Evolutionary conservation across 2,329 filamentous ascomycete genomes (phyloP).

Genomic region (Byssoonygena ceratinophila): DNA sequence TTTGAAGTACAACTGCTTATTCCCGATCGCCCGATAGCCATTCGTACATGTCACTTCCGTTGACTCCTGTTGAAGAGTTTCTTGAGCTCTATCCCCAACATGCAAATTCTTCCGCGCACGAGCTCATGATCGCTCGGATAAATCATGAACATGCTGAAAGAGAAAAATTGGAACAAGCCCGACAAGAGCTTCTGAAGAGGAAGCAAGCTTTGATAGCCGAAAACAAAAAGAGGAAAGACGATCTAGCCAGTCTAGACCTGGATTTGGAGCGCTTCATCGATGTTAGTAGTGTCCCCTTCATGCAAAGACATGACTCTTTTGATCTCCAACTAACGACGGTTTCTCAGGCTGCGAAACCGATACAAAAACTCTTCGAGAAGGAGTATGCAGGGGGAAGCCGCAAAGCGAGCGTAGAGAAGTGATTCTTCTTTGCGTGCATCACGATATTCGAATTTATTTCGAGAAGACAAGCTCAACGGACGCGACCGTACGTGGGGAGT

Average conservation of each 20-base stretch:
- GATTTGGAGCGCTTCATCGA: slow-evolving; percentile 92
- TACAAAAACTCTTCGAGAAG: slow-evolving; percentile 76
- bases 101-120: slow-evolving; percentile 59
- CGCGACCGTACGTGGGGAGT: no score
- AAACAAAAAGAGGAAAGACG: slow-evolving; percentile 89
- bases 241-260: slow-evolving; percentile 79
- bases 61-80: slow-evolving; percentile 77
- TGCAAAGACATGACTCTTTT: slow-evolving; percentile 7
- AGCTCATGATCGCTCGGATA: slow-evolving; percentile 80
- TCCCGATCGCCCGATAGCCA: slow-evolving; percentile 39
- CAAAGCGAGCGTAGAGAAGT: slow-evolving; percentile 8
- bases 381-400: slow-evolving; percentile 36
- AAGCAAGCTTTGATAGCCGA: slow-evolving; percentile 60
- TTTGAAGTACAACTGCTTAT: slow-evolving; percentile 1
- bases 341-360: slow-evolving; percentile 68
- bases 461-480: no score
- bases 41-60: slow-evolving; percentile 73
- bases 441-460: no score
- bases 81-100: slow-evolving; percentile 65
- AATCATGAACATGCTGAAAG: slow-evolving; percentile 80
- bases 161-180: slow-evolving; percentile 71
- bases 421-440: not conserved
- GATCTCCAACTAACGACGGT: slow-evolving; percentile 18
- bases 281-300: slow-evolving; percentile 41
- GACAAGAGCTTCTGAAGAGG: slow-evolving; percentile 63